Evolutionary conservation across 805 yeast species (phyloP).

Genomic region (Candida easanensis): DNA sequence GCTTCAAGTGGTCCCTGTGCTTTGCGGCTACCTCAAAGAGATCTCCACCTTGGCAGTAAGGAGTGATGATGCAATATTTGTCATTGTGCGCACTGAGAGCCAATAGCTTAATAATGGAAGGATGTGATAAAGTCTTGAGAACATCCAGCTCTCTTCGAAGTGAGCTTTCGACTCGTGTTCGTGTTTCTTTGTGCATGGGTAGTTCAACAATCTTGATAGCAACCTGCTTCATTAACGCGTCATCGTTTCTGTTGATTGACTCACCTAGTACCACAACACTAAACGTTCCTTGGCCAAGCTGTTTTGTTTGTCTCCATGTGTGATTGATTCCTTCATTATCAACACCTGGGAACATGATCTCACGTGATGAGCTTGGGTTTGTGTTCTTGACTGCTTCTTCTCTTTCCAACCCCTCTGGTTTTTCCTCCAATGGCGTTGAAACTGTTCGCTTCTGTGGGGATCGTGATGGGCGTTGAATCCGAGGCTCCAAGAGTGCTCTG

Average conservation of each 20-base stretch:
- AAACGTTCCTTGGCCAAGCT: constrained; percentile 67
- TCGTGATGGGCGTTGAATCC: not conserved
- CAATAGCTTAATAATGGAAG: constrained; percentile 61
- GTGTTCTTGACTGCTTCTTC: constrained; percentile 4
- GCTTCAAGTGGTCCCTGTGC: constrained; percentile 40
- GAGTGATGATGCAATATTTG: constrained; percentile 54
- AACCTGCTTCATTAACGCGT: constrained; percentile 31
- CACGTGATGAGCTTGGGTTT: not conserved
- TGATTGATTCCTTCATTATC: constrained; percentile 15
- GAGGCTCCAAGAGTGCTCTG: constrained; percentile 2
- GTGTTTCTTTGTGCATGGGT: constrained; percentile 39
- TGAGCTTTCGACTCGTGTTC: constrained; percentile 56
- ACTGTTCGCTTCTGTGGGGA: constrained; percentile 22
- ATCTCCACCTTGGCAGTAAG: constrained; percentile 85
- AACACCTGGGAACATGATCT: constrained; percentile 14
- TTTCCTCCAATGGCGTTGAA: constrained; percentile 15
- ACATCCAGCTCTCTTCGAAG: constrained; percentile 73
- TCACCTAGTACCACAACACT: constrained; percentile 58
- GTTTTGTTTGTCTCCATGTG: constrained; percentile 34
- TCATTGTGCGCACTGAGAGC: constrained; percentile 38
- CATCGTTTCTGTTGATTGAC: constrained; percentile 22
- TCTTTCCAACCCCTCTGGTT: constrained; percentile 11
- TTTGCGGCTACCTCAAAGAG: constrained; percentile 59
- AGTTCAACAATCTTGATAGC: constrained; percentile 69
- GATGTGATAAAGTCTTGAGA: constrained; percentile 56